These are phyloP conservation scores for Megacollybia marginata DNA, from an alignment of 768 basidiomycete species.

Conservation along the genomic window DNA sequence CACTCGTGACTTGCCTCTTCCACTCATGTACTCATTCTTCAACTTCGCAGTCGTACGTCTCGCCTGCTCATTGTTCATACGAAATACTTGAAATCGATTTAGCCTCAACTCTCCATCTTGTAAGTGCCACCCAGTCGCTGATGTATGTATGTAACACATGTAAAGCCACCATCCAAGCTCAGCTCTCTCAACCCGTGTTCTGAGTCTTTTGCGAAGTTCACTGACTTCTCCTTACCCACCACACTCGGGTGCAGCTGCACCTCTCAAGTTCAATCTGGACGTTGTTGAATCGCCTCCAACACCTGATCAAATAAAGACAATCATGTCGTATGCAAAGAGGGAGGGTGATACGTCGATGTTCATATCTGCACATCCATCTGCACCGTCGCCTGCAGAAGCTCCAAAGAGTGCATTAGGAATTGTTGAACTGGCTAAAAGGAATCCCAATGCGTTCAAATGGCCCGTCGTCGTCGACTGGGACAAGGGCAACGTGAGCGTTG, in stretches of 20 bases:
- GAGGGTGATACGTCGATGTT: background rate
- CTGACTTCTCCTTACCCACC: constrained; percentile 56
- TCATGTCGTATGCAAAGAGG: constrained; percentile 20
- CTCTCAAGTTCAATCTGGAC: constrained; percentile 65
- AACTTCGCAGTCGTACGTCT: background rate
- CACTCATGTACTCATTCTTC: background rate
- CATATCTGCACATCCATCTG: background rate
- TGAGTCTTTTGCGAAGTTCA: constrained; percentile 51
- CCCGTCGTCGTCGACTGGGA: constrained; percentile 78
- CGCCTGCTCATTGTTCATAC: background rate
- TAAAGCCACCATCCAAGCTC: constrained; percentile 59
- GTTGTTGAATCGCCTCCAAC: constrained; percentile 65
- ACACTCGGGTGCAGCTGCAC: constrained; percentile 21
- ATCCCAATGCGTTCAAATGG: constrained; percentile 29
- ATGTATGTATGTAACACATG: constrained; percentile 3
- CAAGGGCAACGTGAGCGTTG: constrained; percentile 55
- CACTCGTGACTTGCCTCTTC: too few relatives aligned
- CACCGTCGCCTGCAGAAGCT: constrained; percentile 25
- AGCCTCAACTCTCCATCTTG: constrained; percentile 67
- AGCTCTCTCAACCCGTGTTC: constrained; percentile 55
- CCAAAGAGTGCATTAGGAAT: constrained; percentile 29
- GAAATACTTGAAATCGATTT: background rate
- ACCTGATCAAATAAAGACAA: constrained; percentile 54
- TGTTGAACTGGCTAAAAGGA: background rate
- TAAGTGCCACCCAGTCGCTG: constrained; percentile 21